Percentiles rank a stretch among this genome's conserved stretches.
Conservation (phyloP, 2,329 filamentous ascomycete genomes). For the Exophiala alcalophila region DNA sequence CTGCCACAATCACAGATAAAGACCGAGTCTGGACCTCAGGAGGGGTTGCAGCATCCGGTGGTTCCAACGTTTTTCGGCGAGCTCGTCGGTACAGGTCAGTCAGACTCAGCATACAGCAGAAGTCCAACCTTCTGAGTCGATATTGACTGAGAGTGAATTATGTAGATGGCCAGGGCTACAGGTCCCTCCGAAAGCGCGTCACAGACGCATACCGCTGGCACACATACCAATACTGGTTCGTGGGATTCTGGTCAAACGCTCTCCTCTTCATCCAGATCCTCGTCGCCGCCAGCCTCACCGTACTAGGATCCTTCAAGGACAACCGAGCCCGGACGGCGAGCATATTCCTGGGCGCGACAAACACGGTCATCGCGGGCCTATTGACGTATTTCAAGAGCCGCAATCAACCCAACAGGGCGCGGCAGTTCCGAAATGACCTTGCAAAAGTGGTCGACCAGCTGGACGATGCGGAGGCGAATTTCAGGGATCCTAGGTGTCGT, state of each 20-base stretch:
- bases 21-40: no score
- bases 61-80: constrained; percentile 9
- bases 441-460: constrained; percentile 13
- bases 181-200: constrained; percentile 10
- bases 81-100: constrained; percentile 3
- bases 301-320: constrained; percentile 16
- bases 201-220: constrained; percentile 12
- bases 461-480: constrained; percentile 20
- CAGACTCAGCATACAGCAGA: no score
- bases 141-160: constrained; percentile 1
- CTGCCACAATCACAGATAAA: no score
- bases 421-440: constrained; percentile 20
- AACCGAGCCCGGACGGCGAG: constrained; percentile 13
- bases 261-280: constrained; percentile 20
- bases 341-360: constrained; percentile 20
- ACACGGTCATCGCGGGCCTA: constrained; percentile 19
- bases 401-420: constrained; percentile 21
- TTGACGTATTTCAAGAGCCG: constrained; percentile 23
- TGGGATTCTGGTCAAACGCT: constrained; percentile 10
- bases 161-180: constrained; percentile 10
- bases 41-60: constrained; percentile 8
- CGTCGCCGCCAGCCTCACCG: constrained; percentile 16
- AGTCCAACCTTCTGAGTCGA: neutral
- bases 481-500: constrained; percentile 2
- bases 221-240: constrained; percentile 22